A percentile compares a stretch with the other conserved stretches of the same genome.
Conservation (phyloP, 805 yeast species). For the Ogataea paraovalis region DNA sequence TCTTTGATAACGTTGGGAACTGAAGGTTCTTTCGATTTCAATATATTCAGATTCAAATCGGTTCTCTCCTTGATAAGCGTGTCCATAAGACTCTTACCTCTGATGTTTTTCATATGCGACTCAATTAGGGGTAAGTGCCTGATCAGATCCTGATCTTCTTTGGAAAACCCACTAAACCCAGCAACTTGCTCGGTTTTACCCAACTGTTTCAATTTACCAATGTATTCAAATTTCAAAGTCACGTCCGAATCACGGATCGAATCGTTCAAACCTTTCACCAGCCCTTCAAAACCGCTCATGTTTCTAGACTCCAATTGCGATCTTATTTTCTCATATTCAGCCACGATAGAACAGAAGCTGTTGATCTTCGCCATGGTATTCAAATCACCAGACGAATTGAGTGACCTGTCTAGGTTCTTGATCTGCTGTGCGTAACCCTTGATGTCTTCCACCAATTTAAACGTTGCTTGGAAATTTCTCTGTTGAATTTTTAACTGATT, state of each 20-base stretch:
- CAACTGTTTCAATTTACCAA: constrained; percentile 36
- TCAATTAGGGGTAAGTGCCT: constrained; percentile 40
- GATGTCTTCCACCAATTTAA: constrained; percentile 42
- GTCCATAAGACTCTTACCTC: constrained; percentile 29
- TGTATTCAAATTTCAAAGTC: constrained; percentile 48
- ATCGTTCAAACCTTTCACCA: constrained; percentile 54
- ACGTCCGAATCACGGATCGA: constrained; percentile 55
- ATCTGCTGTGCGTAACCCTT: constrained; percentile 43
- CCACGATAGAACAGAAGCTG: constrained; percentile 33
- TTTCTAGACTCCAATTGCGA: constrained; percentile 11
- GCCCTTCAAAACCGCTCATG: constrained; percentile 59
- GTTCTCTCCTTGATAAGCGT: constrained; percentile 40
- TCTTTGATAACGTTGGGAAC: constrained; percentile 25
- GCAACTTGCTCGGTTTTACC: constrained; percentile 33
- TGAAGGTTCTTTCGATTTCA: constrained; percentile 44
- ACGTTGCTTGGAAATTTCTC: constrained; percentile 52
- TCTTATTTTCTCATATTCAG: constrained; percentile 33
- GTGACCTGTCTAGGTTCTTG: constrained; percentile 32
- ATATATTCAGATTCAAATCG: constrained; percentile 37
- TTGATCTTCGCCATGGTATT: constrained; percentile 36
- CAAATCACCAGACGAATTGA: constrained; percentile 26
- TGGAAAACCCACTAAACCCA: constrained; percentile 35
- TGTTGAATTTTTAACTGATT: constrained; percentile 52
- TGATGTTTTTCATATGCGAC: constrained; percentile 38
- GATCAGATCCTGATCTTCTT: constrained; percentile 31